phyloP scores from a whole-genome alignment of 352 stramenopile species.

The Phytophthora nicotianae region DNA sequence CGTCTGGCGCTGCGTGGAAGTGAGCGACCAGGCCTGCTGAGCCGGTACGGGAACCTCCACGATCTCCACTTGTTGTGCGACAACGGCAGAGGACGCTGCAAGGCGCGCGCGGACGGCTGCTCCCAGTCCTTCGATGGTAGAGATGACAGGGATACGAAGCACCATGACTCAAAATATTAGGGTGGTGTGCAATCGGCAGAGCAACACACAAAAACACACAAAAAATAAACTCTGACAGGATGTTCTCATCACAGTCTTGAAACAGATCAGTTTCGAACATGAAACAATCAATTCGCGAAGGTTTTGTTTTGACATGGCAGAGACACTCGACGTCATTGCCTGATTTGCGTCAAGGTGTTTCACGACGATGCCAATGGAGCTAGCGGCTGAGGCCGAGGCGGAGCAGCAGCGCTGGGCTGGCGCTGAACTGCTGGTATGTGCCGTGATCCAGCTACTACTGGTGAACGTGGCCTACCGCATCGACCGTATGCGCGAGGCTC shows the following conservation, averaged over 20 bases:
- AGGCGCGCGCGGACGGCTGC: conserved; percentile 34
- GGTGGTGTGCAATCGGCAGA: too few species aligned
- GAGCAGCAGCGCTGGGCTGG: conserved; percentile 57
- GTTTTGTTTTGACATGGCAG: conserved; percentile 3
- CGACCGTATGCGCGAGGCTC: conserved; percentile 47
- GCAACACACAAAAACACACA: too few species aligned
- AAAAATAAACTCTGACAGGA: conserved; percentile 1
- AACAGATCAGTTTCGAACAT: neutral
- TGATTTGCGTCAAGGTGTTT: neutral
- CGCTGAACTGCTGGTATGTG: conserved; percentile 64
- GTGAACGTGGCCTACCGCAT: conserved; percentile 72
- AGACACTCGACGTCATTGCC: conserved; percentile 5
- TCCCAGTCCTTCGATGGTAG: conserved; percentile 36
- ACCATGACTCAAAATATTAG: conserved; percentile 8
- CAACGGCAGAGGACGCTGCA: conserved; percentile 1
- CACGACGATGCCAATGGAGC: conserved; percentile 15
- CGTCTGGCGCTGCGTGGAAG: conserved; percentile 24
- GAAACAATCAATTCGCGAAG: neutral
- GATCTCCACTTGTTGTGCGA: conserved; percentile 31
- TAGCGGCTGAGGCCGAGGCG: conserved; percentile 28
- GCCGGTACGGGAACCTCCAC: conserved; percentile 36
- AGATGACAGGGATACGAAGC: conserved; percentile 45
- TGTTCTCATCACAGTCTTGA: neutral
- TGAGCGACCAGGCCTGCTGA: conserved; percentile 22
- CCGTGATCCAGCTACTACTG: conserved; percentile 65